A percentile compares a stretch with the other conserved stretches of the same genome.
Evolutionary conservation across 2,329 filamentous ascomycete species (phyloP).

Genomic region (Chaetomiaceae sp.): DNA sequence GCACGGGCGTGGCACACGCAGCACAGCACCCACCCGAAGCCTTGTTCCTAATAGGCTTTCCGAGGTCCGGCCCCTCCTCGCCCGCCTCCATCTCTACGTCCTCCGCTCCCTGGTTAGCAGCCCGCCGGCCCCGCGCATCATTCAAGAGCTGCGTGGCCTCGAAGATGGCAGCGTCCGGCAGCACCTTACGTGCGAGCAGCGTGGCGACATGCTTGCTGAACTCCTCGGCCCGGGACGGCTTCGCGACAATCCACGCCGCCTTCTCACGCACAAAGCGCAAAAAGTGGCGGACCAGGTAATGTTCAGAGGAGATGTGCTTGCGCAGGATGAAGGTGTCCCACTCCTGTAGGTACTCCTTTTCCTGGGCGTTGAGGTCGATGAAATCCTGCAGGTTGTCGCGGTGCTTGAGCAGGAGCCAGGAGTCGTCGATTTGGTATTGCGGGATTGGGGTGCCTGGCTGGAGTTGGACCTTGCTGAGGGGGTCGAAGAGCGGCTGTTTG

Average conservation of each 20-base stretch:
- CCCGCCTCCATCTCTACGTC: background rate
- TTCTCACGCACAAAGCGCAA: conserved; percentile 49
- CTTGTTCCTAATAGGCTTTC: conserved; percentile 38
- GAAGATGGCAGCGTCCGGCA: conserved; percentile 42
- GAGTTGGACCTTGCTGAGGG: conserved; percentile 51
- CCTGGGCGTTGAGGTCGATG: conserved; percentile 48
- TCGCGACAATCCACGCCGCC: conserved; percentile 48
- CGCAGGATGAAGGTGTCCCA: conserved; percentile 55
- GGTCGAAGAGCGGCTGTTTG: conserved; percentile 52
- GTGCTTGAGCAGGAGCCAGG: conserved; percentile 57
- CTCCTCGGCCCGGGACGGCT: conserved; percentile 46
- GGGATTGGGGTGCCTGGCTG: conserved; percentile 47
- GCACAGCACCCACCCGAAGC: conserved; percentile 40
- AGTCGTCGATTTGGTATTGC: conserved; percentile 41
- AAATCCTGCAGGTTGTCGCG: conserved; percentile 55
- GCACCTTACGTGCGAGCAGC: conserved; percentile 45
- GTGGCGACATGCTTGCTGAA: conserved; percentile 52
- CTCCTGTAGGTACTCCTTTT: conserved; percentile 55
- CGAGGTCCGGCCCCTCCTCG: conserved; percentile 10
- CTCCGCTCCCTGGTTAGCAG: conserved; percentile 15
- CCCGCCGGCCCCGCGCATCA: conserved; percentile 30
- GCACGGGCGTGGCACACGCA: conserved; percentile 45
- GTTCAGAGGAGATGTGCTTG: conserved; percentile 47
- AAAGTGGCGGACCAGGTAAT: conserved; percentile 50
- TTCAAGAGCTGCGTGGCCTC: conserved; percentile 43